phyloP scores from a whole-genome alignment of 768 basidiomycete genomes.

The Steccherinum ochraceum region DNA sequence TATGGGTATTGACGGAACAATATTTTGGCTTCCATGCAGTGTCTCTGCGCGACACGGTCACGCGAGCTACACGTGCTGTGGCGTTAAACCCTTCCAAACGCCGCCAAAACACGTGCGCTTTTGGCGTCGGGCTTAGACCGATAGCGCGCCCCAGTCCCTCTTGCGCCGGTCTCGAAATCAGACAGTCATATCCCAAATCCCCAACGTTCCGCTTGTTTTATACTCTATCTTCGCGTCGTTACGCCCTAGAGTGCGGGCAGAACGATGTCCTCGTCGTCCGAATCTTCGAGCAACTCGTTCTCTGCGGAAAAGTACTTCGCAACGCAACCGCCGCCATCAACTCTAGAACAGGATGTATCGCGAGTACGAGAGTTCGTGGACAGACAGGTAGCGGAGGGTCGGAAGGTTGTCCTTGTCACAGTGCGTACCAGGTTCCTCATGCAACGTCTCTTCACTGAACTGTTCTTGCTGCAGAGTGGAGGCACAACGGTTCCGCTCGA shows the following conservation, averaged over 20 bases:
- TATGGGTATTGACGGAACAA: too few species aligned
- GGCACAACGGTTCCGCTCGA: slow-evolving; percentile 97
- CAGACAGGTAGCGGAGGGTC: slow-evolving; percentile 54
- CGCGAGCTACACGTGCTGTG: not conserved
- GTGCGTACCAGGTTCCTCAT: slow-evolving; percentile 40
- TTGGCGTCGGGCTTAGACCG: too few species aligned
- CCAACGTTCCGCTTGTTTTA: too few species aligned
- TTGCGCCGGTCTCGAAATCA: too few species aligned
- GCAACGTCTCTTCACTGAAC: not conserved
- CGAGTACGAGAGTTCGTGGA: slow-evolving; percentile 64
- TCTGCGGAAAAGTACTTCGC: slow-evolving; percentile 89
- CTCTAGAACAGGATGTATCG: slow-evolving; percentile 62
- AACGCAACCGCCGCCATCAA: slow-evolving; percentile 74
- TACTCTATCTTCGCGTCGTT: not conserved
- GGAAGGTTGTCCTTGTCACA: slow-evolving; percentile 89
- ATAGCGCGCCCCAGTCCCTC: too few species aligned
- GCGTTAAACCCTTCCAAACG: not conserved
- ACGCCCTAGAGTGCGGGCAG: not conserved
- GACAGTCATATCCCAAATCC: too few species aligned
- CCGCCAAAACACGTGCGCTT: too few species aligned
- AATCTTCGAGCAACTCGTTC: slow-evolving; percentile 35
- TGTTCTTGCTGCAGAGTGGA: slow-evolving; percentile 62
- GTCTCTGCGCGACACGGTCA: not conserved
- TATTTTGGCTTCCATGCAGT: not conserved
- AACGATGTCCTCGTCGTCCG: not conserved